These are phyloP conservation scores for Neofusicoccum parvum DNA, from an alignment of 2,329 filamentous ascomycete species.

Conservation along the genomic window DNA sequence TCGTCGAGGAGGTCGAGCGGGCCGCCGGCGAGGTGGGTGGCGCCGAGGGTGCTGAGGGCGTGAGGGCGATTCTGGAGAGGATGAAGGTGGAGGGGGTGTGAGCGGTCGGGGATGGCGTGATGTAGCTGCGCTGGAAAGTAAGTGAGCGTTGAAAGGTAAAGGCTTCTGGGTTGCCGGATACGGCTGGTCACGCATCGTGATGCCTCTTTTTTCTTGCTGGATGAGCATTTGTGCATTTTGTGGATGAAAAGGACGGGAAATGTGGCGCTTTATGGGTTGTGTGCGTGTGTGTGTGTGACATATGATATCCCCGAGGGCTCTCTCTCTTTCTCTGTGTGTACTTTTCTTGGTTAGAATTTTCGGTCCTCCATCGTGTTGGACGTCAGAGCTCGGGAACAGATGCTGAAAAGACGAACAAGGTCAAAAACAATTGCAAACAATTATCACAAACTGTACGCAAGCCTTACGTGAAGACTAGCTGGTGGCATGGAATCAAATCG, in stretches of 20 bases:
- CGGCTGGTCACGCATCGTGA: too few relatives aligned
- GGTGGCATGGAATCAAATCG: too few relatives aligned
- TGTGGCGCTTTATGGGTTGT: not conserved
- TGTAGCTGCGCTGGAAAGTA: not conserved
- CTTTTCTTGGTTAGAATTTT: not conserved
- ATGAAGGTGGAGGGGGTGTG: conserved; percentile 28
- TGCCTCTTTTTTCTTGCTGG: not conserved
- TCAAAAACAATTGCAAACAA: not conserved
- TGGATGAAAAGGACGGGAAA: not conserved
- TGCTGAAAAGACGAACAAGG: not conserved
- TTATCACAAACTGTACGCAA: too few relatives aligned
- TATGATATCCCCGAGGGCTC: not conserved
- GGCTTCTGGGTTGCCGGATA: not conserved
- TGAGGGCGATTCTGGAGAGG: conserved; percentile 44
- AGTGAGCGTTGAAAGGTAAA: not conserved
- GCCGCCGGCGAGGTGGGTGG: conserved; percentile 32
- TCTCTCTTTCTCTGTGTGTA: not conserved
- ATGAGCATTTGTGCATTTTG: not conserved
- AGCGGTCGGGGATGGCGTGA: not conserved
- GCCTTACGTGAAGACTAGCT: too few relatives aligned
- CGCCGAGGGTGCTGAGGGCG: conserved; percentile 40
- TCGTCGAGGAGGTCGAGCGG: conserved; percentile 45
- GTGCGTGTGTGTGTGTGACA: not conserved
- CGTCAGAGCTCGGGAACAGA: not conserved
- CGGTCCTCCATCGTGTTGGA: not conserved